Evolutionary conservation across 805 yeast species (phyloP).

Genomic region (Pichia exigua): DNA sequence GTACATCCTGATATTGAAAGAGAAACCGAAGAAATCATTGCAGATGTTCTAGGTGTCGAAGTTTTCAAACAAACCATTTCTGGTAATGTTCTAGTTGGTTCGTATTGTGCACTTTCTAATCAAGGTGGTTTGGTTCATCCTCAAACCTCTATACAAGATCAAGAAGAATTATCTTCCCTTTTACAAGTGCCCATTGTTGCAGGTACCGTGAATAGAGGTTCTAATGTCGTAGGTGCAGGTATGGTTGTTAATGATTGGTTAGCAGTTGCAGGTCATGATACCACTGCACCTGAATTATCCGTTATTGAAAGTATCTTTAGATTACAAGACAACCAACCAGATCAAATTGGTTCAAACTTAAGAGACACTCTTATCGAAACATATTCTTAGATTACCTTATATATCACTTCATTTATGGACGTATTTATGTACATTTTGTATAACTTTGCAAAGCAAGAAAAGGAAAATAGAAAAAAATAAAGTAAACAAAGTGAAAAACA

Average conservation of each 20-base stretch:
- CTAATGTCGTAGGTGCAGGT: constrained; percentile 97
- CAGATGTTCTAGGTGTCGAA: constrained; percentile 97
- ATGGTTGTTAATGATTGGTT: constrained; percentile 98
- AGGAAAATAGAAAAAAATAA: not conserved
- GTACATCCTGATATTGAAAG: constrained; percentile 99
- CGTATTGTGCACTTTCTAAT: constrained; percentile 89
- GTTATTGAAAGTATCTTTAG: constrained; percentile 95
- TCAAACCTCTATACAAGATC: constrained; percentile 93
- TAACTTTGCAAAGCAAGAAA: not conserved
- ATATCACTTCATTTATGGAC: not conserved
- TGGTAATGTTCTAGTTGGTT: constrained; percentile 94
- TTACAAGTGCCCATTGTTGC: constrained; percentile 97
- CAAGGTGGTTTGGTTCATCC: constrained; percentile 99
- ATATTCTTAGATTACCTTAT: constrained; percentile 45
- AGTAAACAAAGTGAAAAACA: not conserved
- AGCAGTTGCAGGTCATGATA: constrained; percentile 93
- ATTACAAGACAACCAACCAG: constrained; percentile 86
- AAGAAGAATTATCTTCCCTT: constrained; percentile 92
- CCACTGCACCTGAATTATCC: constrained; percentile 97
- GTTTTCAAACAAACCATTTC: constrained; percentile 99
- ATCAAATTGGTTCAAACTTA: constrained; percentile 72
- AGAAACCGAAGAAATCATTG: constrained; percentile 96
- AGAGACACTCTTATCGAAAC: constrained; percentile 92
- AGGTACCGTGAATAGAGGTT: constrained; percentile 97
- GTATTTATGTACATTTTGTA: not conserved